Base-by-base conservation (phyloP, 2,329 filamentous ascomycete genomes). In the Claviceps sp. region DNA sequence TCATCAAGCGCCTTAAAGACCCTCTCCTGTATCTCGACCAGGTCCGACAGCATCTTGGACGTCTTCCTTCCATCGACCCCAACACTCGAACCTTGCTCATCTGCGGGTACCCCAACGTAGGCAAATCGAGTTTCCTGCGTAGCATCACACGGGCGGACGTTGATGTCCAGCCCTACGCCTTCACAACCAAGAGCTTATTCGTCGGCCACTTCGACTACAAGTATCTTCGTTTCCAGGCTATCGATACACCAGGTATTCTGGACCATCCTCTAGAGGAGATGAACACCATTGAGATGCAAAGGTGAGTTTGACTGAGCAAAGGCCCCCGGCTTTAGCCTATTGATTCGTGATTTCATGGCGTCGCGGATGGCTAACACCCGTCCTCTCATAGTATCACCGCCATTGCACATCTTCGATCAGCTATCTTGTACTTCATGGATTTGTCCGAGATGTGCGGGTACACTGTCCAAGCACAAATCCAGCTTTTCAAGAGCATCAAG, bases 281-380 rank as follows among this genome's bases (percentile, higher is more conserved):
- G 93, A 95, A 96, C 73, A 97, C 93, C 3, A 98, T 98, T 65
- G 93, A 98, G 72, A 97, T 97, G 88, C 93, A 97, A 75, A 70
- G 60, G 59, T 62, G 52, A 50, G 55, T 37, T 16, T 37, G 37
- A n/a, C 13, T 24, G 11, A n/a, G 11, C 18, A 18, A 34, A 26
- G 11, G 24, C 22, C 4, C 2, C 8, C 5, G 16, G 37, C 37
- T 48, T 40, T 34, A 34, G 47, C 18, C 14, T 14, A 9, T 26
- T 40, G 20, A 5, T 14, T 18, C 22, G 7, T 7, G 8, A 22
- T 47, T 7, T 2, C 7, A 5, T 30, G 14, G n/a, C 14, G 4
- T 18, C 11, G 41, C 6, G 7, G 41, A 38, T 37, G 20, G 20
- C 20, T 50, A 34, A 50, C 26, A 30, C 30, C 3, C 16, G n/a